These are phyloP conservation scores for Didymella pinodella DNA, from an alignment of 2,329 filamentous ascomycete genomes.

Conservation along the genomic window DNA sequence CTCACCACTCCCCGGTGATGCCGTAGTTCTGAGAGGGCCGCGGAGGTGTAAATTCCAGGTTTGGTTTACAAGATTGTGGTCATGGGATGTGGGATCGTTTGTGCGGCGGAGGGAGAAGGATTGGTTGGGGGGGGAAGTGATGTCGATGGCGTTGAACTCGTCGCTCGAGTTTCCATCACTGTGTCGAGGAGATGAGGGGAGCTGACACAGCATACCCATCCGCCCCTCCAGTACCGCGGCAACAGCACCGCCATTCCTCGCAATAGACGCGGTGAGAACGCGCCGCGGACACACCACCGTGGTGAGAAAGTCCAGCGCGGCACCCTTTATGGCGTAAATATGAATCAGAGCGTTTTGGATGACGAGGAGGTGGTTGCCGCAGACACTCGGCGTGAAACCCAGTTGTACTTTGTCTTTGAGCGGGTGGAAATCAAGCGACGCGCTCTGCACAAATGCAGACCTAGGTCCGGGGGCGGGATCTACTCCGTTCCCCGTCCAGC, in stretches of 20 bases:
- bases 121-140: constrained; percentile 28
- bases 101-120: constrained; percentile 33
- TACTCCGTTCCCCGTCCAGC: constrained; percentile 52
- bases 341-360: constrained; percentile 63
- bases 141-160: constrained; percentile 37
- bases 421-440: constrained; percentile 45
- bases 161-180: too few relatives aligned
- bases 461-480: constrained; percentile 1
- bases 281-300: constrained; percentile 64
- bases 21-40: constrained; percentile 8
- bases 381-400: constrained; percentile 64
- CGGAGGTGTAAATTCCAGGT: constrained; percentile 42
- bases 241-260: constrained; percentile 58
- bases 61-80: constrained; percentile 40
- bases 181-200: constrained; percentile 11
- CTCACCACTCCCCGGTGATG: too few relatives aligned
- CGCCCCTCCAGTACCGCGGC: constrained; percentile 68
- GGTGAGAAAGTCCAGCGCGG: constrained; percentile 56
- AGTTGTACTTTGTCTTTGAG: constrained; percentile 36
- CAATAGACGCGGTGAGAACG: constrained; percentile 64
- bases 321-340: constrained; percentile 60
- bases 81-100: constrained; percentile 30
- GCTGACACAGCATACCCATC: constrained; percentile 67
- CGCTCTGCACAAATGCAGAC: constrained; percentile 26
- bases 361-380: constrained; percentile 65